Percentiles rank a stretch among this genome's conserved stretches.
Evolutionary conservation across 495 filamentous ascomycete genomes (phyloP).

Genomic region (Hyphodiscus hymeniophilus): DNA sequence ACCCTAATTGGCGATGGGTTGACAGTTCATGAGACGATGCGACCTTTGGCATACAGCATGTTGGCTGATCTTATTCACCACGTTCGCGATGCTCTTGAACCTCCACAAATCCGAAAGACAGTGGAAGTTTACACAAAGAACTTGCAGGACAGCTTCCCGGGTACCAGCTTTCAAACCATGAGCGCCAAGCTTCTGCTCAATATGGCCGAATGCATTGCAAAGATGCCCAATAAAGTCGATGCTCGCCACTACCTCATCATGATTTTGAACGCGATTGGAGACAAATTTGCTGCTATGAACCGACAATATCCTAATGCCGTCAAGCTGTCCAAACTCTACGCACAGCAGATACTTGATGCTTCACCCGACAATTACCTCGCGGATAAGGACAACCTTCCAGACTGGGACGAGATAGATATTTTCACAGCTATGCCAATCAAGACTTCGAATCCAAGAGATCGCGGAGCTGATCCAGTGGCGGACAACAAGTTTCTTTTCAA

Average conservation of each 20-base stretch:
- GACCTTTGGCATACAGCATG: constrained; percentile 96
- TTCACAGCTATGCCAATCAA: constrained; percentile 95
- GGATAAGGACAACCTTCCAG: constrained; percentile 68
- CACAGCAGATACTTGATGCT: constrained; percentile 52
- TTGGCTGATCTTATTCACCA: constrained; percentile 97
- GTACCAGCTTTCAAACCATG: constrained; percentile 99
- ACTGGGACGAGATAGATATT: constrained; percentile 98
- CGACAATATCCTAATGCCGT: constrained; percentile 89
- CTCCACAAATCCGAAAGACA: constrained; percentile 86
- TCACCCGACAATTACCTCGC: constrained; percentile 72
- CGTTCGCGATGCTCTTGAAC: constrained; percentile 73
- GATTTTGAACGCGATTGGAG: constrained; percentile 94
- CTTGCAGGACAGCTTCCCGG: constrained; percentile 89
- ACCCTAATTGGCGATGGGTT: constrained; percentile 92
- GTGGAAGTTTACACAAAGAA: constrained; percentile 97
- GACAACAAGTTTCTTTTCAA: constrained; percentile 99
- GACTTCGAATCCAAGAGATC: constrained; percentile 84
- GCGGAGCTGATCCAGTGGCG: constrained; percentile 83
- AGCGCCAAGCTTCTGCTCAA: constrained; percentile 95
- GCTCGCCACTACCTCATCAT: constrained; percentile 93
- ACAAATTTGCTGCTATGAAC: constrained; percentile 98
- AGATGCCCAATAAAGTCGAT: constrained; percentile 81
- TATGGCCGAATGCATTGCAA: constrained; percentile 94
- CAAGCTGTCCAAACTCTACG: constrained; percentile 74
- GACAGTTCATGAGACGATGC: constrained; percentile 93